Evolutionary conservation across 2,329 filamentous ascomycete species (phyloP).

Genomic region (Beauveria pseudobassiana): DNA sequence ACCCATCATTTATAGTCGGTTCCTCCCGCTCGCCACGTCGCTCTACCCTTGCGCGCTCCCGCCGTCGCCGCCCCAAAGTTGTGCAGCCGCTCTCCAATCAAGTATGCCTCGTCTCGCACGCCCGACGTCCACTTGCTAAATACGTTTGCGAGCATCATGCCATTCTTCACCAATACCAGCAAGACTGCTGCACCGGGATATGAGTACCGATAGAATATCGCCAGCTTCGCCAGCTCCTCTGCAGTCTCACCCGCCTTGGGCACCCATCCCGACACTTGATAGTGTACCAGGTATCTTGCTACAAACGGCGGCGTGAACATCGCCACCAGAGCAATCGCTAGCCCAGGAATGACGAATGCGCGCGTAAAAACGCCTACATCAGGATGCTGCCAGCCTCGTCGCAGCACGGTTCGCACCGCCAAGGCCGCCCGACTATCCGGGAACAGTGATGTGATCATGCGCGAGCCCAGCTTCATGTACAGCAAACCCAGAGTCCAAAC

Average conservation of each 20-base stretch:
- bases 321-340: constrained; percentile 53
- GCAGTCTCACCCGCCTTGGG: constrained; percentile 15
- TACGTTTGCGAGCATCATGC: constrained; percentile 48
- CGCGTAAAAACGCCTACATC: constrained; percentile 73
- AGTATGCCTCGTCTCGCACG: constrained; percentile 89
- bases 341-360: constrained; percentile 73
- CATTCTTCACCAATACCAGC: constrained; percentile 34
- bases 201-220: constrained; percentile 47
- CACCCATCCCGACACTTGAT: constrained; percentile 14
- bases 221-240: constrained; percentile 23
- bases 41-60: constrained; percentile 26
- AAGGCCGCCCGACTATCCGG: constrained; percentile 63
- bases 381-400: constrained; percentile 69
- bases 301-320: constrained; percentile 57
- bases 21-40: constrained; percentile 29
- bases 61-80: constrained; percentile 64
- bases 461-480: constrained; percentile 73
- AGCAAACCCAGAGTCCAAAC: constrained; percentile 90
- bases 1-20: constrained; percentile 19
- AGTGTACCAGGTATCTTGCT: constrained; percentile 32
- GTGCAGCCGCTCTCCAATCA: constrained; percentile 89
- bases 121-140: constrained; percentile 70
- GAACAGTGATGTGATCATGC: constrained; percentile 60
- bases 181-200: constrained; percentile 60
- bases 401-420: constrained; percentile 67